Base-by-base conservation (phyloP, 306 rosid genomes). In the Arachis hypogaea region DNA sequence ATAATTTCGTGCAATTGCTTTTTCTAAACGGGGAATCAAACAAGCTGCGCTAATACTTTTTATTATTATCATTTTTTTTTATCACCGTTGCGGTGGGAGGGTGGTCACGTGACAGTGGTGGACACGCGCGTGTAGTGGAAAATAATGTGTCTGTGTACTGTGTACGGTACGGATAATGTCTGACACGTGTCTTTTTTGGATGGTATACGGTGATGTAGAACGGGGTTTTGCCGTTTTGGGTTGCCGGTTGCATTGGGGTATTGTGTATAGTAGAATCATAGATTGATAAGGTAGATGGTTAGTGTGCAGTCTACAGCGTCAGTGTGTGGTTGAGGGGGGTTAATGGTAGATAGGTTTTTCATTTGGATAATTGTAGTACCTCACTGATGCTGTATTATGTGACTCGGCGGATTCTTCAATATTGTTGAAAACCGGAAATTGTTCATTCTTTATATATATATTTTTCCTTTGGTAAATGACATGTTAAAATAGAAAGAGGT, bases 101-200 rank as follows among this genome's bases (percentile, higher is more conserved):
- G 55, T 2, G 28, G 63, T 16, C 62, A 51, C 72, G 75, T 49
- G 77, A 81, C 80, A 49, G 1, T 66, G 50, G 43, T 68, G 84
- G 88, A 68, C 86, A 66, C 30, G 44, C 40, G 59, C 1, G 16
- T 28, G 60, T 4, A 30, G 14, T 5, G 78, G 51, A 5, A 9
- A 22, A 22, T 22, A 22, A 22, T 22, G 28, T 22, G 28, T 22
- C 28, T 22, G 28, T 22, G 28, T 22, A 22, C 28, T 22, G 28
- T 22, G 28, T 22, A 22, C 28, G 28, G 28, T 22, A 42, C 40
- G 55, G 5, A 11, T 10, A 3, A 10, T 47, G 12, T 38, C 28
- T 57, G 73, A 40, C 30, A 47, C 30, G 71, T 11, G 2, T 7
- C 12, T 11, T 7, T 33, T 44, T 55, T 10, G 51, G 50, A 30